A percentile compares a stretch with the other conserved stretches of the same genome.
These are phyloP conservation scores for Pichia sp. DNA, from an alignment of 1,139 yeast genomes.

Conservation along the genomic window DNA sequence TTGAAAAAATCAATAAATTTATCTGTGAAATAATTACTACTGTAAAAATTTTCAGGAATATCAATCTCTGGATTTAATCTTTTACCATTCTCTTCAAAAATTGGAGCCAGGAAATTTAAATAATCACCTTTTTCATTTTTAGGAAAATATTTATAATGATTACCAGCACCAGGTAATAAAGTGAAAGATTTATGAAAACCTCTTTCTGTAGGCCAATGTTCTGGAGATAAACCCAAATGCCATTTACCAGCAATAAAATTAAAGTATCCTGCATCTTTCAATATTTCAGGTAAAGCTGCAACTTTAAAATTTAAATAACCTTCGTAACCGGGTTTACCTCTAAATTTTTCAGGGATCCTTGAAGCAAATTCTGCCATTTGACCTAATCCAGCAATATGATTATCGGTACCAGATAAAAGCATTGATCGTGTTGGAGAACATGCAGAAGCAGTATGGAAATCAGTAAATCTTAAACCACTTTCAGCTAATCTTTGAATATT, in stretches of 20 bases:
- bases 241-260: conserved; percentile 52
- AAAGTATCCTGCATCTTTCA: conserved; percentile 44
- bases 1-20: conserved; percentile 36
- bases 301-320: conserved; percentile 49
- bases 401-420: conserved; percentile 56
- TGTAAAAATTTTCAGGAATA: conserved; percentile 44
- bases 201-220: conserved; percentile 44
- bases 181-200: conserved; percentile 50
- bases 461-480: conserved; percentile 44
- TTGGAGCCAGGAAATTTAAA: conserved; percentile 31
- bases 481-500: conserved; percentile 41
- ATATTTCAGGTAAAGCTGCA: conserved; percentile 47
- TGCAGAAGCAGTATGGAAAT: conserved; percentile 60
- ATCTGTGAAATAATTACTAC: conserved; percentile 41
- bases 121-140: conserved; percentile 27
- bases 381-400: conserved; percentile 56
- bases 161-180: conserved; percentile 53
- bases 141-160: conserved; percentile 47
- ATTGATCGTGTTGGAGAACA: conserved; percentile 62
- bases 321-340: conserved; percentile 51
- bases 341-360: conserved; percentile 34
- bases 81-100: conserved; percentile 36
- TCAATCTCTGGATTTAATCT: conserved; percentile 31
- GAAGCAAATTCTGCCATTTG: conserved; percentile 49
- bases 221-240: conserved; percentile 48